Percentiles rank a stretch among this genome's conserved stretches.
phyloP scores from a whole-genome alignment of 2,329 filamentous ascomycete species.

The Albifimbria verrucaria region DNA sequence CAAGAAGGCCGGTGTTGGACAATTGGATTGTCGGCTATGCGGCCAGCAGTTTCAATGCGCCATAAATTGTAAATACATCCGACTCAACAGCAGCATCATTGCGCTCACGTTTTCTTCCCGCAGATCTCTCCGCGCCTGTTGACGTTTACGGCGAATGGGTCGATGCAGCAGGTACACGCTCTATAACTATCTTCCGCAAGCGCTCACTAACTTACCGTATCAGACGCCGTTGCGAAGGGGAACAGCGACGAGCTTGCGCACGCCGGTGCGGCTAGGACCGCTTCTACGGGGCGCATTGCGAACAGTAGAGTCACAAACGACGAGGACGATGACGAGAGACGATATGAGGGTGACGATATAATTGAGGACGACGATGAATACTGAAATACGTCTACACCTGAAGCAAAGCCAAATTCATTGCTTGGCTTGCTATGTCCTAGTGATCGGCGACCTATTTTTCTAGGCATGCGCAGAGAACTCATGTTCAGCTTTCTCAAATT shows the following conservation, averaged over 20 bases:
- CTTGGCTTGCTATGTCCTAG: too few relatives aligned
- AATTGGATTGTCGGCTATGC: constrained; percentile 87
- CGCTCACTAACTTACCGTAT: constrained; percentile 11
- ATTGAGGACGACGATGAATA: constrained; percentile 56
- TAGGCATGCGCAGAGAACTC: too few relatives aligned
- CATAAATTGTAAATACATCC: constrained; percentile 71
- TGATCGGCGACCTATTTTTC: too few relatives aligned
- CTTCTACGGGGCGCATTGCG: constrained; percentile 13
- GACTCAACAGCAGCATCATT: neutral
- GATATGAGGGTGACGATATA: constrained; percentile 52
- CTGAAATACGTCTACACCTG: too few relatives aligned
- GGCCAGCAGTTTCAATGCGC: constrained; percentile 90
- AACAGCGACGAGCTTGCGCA: constrained; percentile 26
- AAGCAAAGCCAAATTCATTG: too few relatives aligned
- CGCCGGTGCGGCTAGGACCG: constrained; percentile 20
- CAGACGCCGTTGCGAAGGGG: constrained; percentile 51
- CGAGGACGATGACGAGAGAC: constrained; percentile 49
- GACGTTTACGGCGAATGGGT: constrained; percentile 99
- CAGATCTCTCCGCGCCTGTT: constrained; percentile 84
- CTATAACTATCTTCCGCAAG: constrained; percentile 1
- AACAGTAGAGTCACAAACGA: constrained; percentile 25
- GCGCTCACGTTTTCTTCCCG: constrained; percentile 13
- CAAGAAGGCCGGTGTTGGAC: constrained; percentile 85
- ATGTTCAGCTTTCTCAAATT: too few relatives aligned
- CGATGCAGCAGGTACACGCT: constrained; percentile 66